These are phyloP conservation scores for Microbotryum violaceum DNA, from an alignment of 1,284 basidiomycete genomes.

Conservation along the genomic window DNA sequence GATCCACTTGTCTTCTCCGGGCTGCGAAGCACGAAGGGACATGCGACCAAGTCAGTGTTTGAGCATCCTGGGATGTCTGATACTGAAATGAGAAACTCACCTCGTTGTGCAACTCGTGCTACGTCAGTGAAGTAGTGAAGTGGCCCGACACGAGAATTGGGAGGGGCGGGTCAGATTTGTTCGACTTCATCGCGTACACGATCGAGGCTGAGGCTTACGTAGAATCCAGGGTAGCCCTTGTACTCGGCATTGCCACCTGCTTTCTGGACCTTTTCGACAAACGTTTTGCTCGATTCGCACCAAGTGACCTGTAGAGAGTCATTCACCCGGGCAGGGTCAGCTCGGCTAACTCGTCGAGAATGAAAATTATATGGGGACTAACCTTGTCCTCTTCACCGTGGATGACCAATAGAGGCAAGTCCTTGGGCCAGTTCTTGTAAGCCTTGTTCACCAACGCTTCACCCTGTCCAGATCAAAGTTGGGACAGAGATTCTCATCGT, in stretches of 20 bases:
- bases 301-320: slow-evolving; percentile 5
- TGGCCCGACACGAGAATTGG: neutral
- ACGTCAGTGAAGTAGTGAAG: neutral
- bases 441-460: slow-evolving; percentile 33
- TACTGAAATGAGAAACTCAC: neutral
- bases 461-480: slow-evolving; percentile 17
- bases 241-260: slow-evolving; percentile 8
- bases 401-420: slow-evolving; percentile 39
- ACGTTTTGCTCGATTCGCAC: slow-evolving; percentile 5
- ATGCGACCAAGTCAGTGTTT: no score
- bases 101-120: slow-evolving; percentile 35
- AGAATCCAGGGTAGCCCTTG: slow-evolving; percentile 4
- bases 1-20: slow-evolving; percentile 23
- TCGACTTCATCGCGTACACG: neutral
- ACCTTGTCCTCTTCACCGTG: slow-evolving; percentile 42
- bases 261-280: slow-evolving; percentile 17
- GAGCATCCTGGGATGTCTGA: neutral
- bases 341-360: neutral
- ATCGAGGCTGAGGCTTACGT: slow-evolving; percentile 2
- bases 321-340: neutral
- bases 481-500: neutral
- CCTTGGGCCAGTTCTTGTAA: slow-evolving; percentile 38
- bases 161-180: neutral
- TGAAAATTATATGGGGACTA: slow-evolving; percentile 4
- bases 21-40: neutral